Evolutionary conservation across 2,329 filamentous ascomycete genomes (phyloP).

Genomic region (Microdochium nivale): DNA sequence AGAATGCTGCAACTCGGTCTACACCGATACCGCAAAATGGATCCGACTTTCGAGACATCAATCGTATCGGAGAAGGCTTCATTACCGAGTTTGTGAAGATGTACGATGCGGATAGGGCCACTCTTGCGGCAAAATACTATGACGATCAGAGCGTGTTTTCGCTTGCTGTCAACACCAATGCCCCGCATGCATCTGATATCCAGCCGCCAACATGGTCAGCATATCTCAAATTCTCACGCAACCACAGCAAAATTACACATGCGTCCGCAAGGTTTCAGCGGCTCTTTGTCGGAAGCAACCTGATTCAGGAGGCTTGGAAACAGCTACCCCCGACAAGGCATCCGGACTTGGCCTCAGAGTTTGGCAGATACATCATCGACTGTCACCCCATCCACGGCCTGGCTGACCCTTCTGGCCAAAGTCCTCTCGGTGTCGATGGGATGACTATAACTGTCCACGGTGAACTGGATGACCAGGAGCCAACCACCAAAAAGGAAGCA

Average conservation of each 20-base stretch:
- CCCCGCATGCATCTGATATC: slow-evolving; percentile 37
- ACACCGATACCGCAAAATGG: slow-evolving; percentile 53
- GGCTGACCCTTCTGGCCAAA: slow-evolving; percentile 59
- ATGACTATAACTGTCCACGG: slow-evolving; percentile 74
- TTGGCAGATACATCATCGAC: slow-evolving; percentile 74
- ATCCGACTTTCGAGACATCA: slow-evolving; percentile 66
- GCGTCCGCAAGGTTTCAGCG: slow-evolving; percentile 54
- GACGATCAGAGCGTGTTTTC: slow-evolving; percentile 71
- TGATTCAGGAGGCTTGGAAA: slow-evolving; percentile 62
- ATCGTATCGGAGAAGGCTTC: slow-evolving; percentile 67
- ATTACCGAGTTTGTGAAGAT: slow-evolving; percentile 63
- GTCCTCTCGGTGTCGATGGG: slow-evolving; percentile 61
- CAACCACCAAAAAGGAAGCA: slow-evolving; percentile 42
- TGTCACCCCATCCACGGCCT: slow-evolving; percentile 67
- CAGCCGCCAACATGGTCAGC: slow-evolving; percentile 53
- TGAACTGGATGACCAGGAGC: slow-evolving; percentile 70
- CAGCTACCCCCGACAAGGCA: slow-evolving; percentile 66
- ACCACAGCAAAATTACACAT: slow-evolving; percentile 62
- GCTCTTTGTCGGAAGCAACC: slow-evolving; percentile 52
- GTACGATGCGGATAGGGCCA: slow-evolving; percentile 64
- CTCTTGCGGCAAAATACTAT: slow-evolving; percentile 60
- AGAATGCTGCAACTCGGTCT: slow-evolving; percentile 38
- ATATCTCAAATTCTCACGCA: slow-evolving; percentile 72
- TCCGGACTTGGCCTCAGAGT: slow-evolving; percentile 57
- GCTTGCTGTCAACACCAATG: slow-evolving; percentile 57